Evolutionary conservation across 1,284 basidiomycete genomes (phyloP).

Genomic region (Pascua sp.): DNA sequence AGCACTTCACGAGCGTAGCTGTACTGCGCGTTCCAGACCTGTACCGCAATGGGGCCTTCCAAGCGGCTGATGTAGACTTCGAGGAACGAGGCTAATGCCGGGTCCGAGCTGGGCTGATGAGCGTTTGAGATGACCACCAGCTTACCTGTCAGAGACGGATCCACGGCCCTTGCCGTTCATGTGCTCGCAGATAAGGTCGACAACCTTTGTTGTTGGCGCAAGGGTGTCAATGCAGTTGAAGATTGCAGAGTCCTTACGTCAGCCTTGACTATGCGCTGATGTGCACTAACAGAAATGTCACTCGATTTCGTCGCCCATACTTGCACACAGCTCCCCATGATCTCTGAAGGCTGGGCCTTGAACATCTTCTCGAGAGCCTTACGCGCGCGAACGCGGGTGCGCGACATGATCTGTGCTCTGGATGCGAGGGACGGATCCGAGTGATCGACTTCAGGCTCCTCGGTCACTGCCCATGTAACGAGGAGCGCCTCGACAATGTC

Average conservation of each 20-base stretch:
- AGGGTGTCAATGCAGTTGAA: slow-evolving; percentile 82
- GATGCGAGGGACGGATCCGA: slow-evolving; percentile 4
- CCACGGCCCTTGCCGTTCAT: slow-evolving; percentile 50
- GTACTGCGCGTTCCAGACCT: slow-evolving; percentile 82
- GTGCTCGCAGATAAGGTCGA: slow-evolving; percentile 82
- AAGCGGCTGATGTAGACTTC: slow-evolving; percentile 80
- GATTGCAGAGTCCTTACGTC: slow-evolving; percentile 51
- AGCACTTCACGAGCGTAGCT: slow-evolving; percentile 76
- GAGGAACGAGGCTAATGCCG: slow-evolving; percentile 59
- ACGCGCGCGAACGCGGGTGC: slow-evolving; percentile 59
- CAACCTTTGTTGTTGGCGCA: slow-evolving; percentile 78
- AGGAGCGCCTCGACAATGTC: slow-evolving; percentile 37
- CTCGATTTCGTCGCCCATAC: slow-evolving; percentile 32
- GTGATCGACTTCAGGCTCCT: neutral
- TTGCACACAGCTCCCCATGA: slow-evolving; percentile 60
- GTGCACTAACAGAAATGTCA: slow-evolving; percentile 27
- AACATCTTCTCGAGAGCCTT: slow-evolving; percentile 83
- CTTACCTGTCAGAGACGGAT: slow-evolving; percentile 58
- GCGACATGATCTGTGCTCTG: slow-evolving; percentile 41
- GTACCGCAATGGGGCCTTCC: slow-evolving; percentile 82
- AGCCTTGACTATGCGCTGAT: neutral
- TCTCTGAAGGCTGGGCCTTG: slow-evolving; percentile 70
- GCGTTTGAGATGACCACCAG: slow-evolving; percentile 52
- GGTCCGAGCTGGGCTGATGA: slow-evolving; percentile 55
- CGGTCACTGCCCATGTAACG: slow-evolving; percentile 36